Base-by-base conservation (phyloP, 371 early-diverging fungal species). In the Saksenaea oblongispora region DNA sequence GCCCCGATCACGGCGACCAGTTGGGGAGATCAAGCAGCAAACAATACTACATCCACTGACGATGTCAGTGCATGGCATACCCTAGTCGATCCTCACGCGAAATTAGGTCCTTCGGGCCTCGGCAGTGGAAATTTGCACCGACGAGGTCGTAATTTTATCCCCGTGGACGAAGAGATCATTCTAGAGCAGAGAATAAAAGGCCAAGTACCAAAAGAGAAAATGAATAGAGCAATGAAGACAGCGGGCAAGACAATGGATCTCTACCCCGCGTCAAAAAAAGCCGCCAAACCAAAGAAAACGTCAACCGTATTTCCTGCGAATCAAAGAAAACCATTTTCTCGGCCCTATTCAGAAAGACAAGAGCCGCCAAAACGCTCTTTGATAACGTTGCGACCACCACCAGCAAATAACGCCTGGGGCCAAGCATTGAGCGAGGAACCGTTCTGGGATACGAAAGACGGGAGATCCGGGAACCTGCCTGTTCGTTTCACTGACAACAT, bases 81-180 rank as follows among this genome's bases (percentile, higher is more conserved):
- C 2, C 28, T 71, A 31, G 53, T 54, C 9, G 72, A 71, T 57
- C 72, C 72, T 7, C 58, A 51, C 5, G 61, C 61, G 14, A 71
- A 71, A 36, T 14, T 71, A n/a, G 34, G 59, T 10, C 42, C 72
- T 15, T 61, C 58, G 53, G 72, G 72, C 18, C 53, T 71, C 8
- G 72, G 72, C 9, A 54, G 61, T 4, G 72, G 72, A 7, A 67
- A 71, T 35, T 42, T 71, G 0, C 67, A 71, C 59, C 64, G 72
- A 5, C n/a, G 60, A 54, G 72, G 72, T 22, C 39, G 56, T 3
- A 71, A 71, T 37, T 71, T 59, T 22, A 67, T 61, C 42, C 72
- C 72, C 17, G 63, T 71, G 7, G 59, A 61, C 35, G 72, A 71
- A 39, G 59, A 64, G 22, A 22, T 35, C 14, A 71, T 71, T 26